Base-by-base conservation (phyloP, 345 rosid genomes). In the Arabis hirsuta region DNA sequence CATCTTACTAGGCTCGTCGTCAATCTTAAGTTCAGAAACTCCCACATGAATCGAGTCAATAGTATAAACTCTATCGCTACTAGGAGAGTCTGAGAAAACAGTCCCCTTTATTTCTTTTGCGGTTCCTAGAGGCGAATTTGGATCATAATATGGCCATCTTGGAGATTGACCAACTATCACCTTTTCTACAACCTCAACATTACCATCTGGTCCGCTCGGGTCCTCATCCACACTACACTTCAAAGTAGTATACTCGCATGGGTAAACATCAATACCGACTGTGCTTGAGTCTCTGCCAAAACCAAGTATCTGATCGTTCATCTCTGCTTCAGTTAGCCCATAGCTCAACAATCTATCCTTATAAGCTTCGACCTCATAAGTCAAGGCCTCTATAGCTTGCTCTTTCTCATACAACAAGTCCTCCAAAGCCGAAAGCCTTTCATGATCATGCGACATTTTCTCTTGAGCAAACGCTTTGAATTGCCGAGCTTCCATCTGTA, bases 401-500 rank as follows among this genome's bases (percentile, higher is more conserved):
- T 91, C 97, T 79, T 90, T 88, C 88, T 85, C 89, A 73, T 87
- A 91, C 78, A 89, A 68, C 65, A 89, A 22, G 55, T 84, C 89
- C 69, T 91, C 96, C 77, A 91, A 68, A 22, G 76, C 82, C 12
- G 73, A 67, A 44, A 84, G 65, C 79, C 84, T 89, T 69, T 84
- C 86, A 67, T 85, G 91, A 19, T 91, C 97, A 80, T 91, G 97
- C 0, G 84, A 82, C 89, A 85, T 86, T 74, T 82, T 91, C 84
- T 89, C 97, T 76, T 89, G 89, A 0, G 84, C 84, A 65, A 82
- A 87, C 13, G 82, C 83, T 82, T 89, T 87, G 74, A 91, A 91
- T 47, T 91, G 97, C 69, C 93, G 58, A 7, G 96, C 85, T 76
- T 91, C 97, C 96, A 91, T 89, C 73, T 91, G 96, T 50, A 87